phyloP scores from a whole-genome alignment of 1,139 yeast genomes.

The Nakaseomyces nivariensis region DNA sequence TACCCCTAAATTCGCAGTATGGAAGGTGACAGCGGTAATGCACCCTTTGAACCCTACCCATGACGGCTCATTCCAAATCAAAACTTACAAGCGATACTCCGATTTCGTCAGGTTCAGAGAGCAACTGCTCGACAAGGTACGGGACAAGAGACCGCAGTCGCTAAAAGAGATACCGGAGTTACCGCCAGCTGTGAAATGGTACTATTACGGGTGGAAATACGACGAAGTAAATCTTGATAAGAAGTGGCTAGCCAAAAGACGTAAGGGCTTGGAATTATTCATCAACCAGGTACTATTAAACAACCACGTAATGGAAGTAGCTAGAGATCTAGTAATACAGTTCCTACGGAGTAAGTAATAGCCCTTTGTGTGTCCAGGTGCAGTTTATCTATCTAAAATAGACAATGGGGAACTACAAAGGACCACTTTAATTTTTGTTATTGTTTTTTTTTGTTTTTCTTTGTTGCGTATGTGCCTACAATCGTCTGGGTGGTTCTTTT shows the following conservation, averaged over 20 bases:
- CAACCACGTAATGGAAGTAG: conserved; percentile 11
- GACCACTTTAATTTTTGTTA: too few relatives aligned
- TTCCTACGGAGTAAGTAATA: conserved; percentile 9
- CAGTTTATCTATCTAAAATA: too few relatives aligned
- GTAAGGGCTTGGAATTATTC: conserved; percentile 25
- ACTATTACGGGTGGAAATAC: conserved; percentile 22
- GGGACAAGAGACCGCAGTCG: conserved; percentile 6
- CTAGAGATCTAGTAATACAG: conserved; percentile 13
- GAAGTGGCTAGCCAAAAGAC: conserved; percentile 23
- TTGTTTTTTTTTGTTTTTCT: too few relatives aligned
- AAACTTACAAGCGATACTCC: conserved; percentile 22
- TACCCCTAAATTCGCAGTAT: conserved; percentile 21
- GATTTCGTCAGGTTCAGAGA: conserved; percentile 20
- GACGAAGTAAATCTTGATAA: conserved; percentile 20
- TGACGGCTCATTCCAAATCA: conserved; percentile 9
- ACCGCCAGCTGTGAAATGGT: conserved; percentile 27
- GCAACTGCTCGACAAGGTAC: conserved; percentile 8
- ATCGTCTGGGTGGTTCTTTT: too few relatives aligned
- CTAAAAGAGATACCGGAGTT: conserved; percentile 16
- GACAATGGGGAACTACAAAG: too few relatives aligned
- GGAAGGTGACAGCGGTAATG: conserved; percentile 21
- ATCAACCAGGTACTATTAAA: conserved; percentile 21
- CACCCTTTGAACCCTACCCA: conserved; percentile 8
- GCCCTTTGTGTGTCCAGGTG: neutral
- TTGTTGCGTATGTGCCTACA: too few relatives aligned